Conservation (phyloP, 495 filamentous ascomycete genomes). For the Talaromyces borbonicus region DNA sequence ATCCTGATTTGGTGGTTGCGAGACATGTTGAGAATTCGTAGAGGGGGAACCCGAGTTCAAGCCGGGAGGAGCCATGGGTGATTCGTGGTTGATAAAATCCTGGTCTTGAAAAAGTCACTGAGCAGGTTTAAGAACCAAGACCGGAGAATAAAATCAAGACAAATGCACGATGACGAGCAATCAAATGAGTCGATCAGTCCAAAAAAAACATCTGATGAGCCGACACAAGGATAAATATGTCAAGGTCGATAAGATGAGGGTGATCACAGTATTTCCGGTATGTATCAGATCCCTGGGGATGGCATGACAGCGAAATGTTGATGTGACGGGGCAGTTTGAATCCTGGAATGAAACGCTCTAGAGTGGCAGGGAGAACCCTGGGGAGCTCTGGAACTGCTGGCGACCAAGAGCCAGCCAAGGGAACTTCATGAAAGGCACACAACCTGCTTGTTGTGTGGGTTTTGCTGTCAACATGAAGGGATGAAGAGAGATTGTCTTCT, state of each 20-base stretch:
- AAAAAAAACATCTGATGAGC: too few species aligned
- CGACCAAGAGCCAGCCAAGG: slow-evolving; percentile 1
- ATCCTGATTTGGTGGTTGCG: slow-evolving; percentile 35
- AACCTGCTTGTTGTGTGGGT: background rate
- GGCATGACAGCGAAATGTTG: background rate
- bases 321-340: background rate
- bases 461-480: background rate
- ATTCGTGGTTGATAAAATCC: background rate
- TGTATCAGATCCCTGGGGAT: background rate
- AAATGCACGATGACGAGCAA: background rate
- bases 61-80: slow-evolving; percentile 51
- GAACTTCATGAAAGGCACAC: slow-evolving; percentile 3
- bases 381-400: background rate
- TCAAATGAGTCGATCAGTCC: too few species aligned
- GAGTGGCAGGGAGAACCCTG: background rate
- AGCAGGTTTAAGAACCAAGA: background rate
- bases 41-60: slow-evolving; percentile 50
- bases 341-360: background rate
- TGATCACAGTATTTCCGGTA: background rate
- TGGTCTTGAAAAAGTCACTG: too few species aligned
- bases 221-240: background rate
- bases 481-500: background rate
- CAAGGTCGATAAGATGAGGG: background rate
- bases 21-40: slow-evolving; percentile 35
- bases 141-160: background rate